Evolutionary conservation across 345 rosid genomes (phyloP).

Genomic region (thale cress (Arabidopsis thaliana)): DNA sequence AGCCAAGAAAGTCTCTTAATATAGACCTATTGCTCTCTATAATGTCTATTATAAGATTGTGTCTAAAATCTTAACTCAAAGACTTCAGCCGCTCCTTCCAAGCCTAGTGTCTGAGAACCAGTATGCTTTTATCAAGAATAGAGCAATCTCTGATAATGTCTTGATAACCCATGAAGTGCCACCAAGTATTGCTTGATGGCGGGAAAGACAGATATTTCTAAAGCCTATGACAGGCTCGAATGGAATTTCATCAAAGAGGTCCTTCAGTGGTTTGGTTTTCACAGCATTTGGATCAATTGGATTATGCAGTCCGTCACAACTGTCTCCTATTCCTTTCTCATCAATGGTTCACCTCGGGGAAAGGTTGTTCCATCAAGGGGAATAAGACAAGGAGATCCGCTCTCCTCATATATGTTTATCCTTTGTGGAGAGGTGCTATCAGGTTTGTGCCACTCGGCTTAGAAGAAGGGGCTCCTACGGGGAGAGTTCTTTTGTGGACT

Average conservation of each 20-base stretch:
- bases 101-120: not conserved
- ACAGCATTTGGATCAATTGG: not conserved
- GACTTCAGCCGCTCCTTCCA: not conserved
- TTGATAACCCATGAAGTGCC: not conserved
- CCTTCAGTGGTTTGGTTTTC: not conserved
- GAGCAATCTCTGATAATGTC: not conserved
- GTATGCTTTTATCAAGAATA: not conserved
- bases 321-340: not conserved
- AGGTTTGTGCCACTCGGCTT: too few relatives aligned
- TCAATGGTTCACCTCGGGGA: not conserved
- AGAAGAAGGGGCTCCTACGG: too few relatives aligned
- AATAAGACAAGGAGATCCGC: not conserved
- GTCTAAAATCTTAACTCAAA: not conserved
- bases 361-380: accelerated
- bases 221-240: not conserved
- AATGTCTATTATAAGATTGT: too few relatives aligned
- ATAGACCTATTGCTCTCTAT: not conserved
- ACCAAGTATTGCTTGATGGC: not conserved
- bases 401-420: too few relatives aligned
- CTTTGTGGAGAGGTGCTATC: too few relatives aligned
- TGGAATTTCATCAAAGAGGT: not conserved
- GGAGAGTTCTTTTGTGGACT: too few relatives aligned
- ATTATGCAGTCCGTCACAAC: not conserved
- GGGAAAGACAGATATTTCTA: not conserved
- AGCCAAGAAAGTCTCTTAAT: not conserved